Evolutionary conservation across 1,284 basidiomycete species (phyloP).

Genomic region (Vanrija pseudolonga): DNA sequence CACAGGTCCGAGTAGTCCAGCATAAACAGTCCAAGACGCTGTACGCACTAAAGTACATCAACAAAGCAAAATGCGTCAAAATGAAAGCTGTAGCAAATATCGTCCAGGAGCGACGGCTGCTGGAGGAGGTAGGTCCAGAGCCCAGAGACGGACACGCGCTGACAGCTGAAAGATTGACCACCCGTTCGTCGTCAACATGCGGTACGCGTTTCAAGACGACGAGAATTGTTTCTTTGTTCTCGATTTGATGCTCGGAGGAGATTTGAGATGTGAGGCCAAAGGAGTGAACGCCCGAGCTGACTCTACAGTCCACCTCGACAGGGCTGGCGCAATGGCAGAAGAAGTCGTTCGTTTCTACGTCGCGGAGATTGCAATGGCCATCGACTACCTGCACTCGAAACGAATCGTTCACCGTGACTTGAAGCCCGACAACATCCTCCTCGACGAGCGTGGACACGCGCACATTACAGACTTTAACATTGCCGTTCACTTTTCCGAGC

Average conservation of each 20-base stretch:
- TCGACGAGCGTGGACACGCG: constrained; percentile 88
- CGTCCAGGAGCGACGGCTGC: constrained; percentile 83
- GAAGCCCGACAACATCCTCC: constrained; percentile 94
- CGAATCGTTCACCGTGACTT: constrained; percentile 95
- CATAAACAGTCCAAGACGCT: constrained; percentile 94
- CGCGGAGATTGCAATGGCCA: constrained; percentile 77
- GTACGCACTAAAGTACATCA: constrained; percentile 98
- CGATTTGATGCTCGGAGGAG: constrained; percentile 94
- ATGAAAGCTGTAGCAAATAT: constrained; percentile 98
- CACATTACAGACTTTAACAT: constrained; percentile 99
- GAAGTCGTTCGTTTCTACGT: constrained; percentile 82
- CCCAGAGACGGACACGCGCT: neutral
- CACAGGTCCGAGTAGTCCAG: constrained; percentile 91
- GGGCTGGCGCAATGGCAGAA: constrained; percentile 71
- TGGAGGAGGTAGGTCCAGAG: constrained; percentile 70
- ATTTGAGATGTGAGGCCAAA: constrained; percentile 73
- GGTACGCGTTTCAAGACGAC: constrained; percentile 97
- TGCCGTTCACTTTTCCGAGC: constrained; percentile 90
- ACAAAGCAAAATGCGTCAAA: constrained; percentile 95
- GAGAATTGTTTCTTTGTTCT: constrained; percentile 97
- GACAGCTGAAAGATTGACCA: constrained; percentile 72
- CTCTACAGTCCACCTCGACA: constrained; percentile 76
- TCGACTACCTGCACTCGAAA: constrained; percentile 85
- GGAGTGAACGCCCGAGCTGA: neutral
- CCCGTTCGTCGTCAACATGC: constrained; percentile 87